These are phyloP conservation scores for Pseudogymnoascus sp. DNA, from an alignment of 2,329 filamentous ascomycete species.

Conservation along the genomic window DNA sequence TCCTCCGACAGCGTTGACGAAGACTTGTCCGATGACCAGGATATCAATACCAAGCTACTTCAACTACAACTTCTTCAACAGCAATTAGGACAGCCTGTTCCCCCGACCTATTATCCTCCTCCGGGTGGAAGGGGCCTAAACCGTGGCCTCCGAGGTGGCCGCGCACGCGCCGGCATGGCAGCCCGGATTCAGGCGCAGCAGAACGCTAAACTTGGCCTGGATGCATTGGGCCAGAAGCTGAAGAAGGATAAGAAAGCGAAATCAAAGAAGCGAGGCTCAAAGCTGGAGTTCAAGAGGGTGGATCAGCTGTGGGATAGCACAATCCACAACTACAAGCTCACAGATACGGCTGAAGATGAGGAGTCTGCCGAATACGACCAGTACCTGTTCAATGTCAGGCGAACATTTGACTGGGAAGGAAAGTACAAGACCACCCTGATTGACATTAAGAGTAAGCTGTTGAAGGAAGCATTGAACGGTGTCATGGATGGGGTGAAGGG, in stretches of 20 bases:
- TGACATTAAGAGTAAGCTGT: conserved; percentile 76
- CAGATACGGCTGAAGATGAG: conserved; percentile 59
- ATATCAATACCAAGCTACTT: conserved; percentile 26
- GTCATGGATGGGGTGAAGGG: conserved; percentile 73
- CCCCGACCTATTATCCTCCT: conserved; percentile 13
- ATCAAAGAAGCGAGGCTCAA: conserved; percentile 39
- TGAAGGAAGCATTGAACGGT: conserved; percentile 64
- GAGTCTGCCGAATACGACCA: conserved; percentile 64
- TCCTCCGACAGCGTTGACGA: conserved; percentile 30
- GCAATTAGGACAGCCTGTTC: conserved; percentile 17
- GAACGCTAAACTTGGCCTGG: conserved; percentile 24
- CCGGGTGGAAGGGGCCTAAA: conserved; percentile 11
- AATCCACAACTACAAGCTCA: conserved; percentile 60
- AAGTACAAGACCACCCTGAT: conserved; percentile 68
- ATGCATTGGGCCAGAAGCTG: conserved; percentile 23
- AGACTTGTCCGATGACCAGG: conserved; percentile 29
- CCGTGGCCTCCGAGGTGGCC: conserved; percentile 15
- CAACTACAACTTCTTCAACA: conserved; percentile 25
- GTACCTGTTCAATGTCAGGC: conserved; percentile 75
- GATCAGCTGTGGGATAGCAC: conserved; percentile 56
- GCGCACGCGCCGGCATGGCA: conserved; percentile 16
- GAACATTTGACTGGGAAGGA: conserved; percentile 78
- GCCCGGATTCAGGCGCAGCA: conserved; percentile 22
- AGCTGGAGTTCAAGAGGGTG: conserved; percentile 62
- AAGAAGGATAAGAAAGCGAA: conserved; percentile 37